Conservation (phyloP, 129 eudicot species). For the Pittosporum tobira region DNA sequence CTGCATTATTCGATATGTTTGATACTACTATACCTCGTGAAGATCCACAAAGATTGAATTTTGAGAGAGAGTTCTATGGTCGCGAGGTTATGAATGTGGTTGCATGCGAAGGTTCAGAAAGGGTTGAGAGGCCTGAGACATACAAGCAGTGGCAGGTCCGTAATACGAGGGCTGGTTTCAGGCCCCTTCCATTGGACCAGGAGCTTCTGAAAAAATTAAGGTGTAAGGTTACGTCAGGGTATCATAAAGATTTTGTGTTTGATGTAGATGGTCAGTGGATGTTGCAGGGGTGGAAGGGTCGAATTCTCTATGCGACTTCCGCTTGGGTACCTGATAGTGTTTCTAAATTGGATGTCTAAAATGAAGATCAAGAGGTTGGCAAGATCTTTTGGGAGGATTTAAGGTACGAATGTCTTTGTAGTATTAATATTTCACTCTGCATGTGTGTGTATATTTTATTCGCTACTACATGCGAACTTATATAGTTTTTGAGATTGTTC, state of each 20-base stretch:
- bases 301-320: conserved; percentile 34
- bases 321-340: conserved; percentile 9
- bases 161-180: conserved; percentile 33
- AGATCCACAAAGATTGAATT: conserved; percentile 26
- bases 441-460: too few species aligned
- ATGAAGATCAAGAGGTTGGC: neutral
- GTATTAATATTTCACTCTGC: too few species aligned
- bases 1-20: conserved; percentile 35
- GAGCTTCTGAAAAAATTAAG: conserved; percentile 23
- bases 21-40: conserved; percentile 31
- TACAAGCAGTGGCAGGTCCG: conserved; percentile 45
- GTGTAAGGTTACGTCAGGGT: conserved; percentile 20
- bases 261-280: conserved; percentile 38
- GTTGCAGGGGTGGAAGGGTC: conserved; percentile 54
- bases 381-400: neutral
- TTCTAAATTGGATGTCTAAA: neutral
- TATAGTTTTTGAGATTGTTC: too few species aligned
- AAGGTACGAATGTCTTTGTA: conserved; percentile 6
- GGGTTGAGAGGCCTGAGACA: conserved; percentile 45
- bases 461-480: too few species aligned
- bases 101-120: conserved; percentile 41
- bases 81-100: conserved; percentile 30
- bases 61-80: conserved; percentile 33
- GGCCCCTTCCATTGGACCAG: conserved; percentile 18
- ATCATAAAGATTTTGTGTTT: conserved; percentile 32